Percentiles rank a stretch among this genome's conserved stretches.
phyloP scores from a whole-genome alignment of 73 alveolate species.

The Paramecium caudatum region DNA sequence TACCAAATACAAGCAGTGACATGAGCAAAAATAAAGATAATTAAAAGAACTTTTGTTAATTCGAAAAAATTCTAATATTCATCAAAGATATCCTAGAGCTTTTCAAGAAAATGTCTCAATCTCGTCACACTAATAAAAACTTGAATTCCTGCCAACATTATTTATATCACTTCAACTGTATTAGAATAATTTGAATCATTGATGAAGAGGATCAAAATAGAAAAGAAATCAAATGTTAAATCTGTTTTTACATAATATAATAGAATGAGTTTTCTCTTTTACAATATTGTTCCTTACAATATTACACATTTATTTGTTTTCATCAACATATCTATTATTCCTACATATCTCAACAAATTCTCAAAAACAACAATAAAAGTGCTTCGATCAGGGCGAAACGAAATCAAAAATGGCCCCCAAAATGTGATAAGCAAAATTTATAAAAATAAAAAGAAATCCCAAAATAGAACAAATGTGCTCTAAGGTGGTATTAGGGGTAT shows the following conservation, averaged over 20 bases:
- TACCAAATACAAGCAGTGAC: constrained; percentile 50
- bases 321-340: constrained; percentile 31
- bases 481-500: constrained; percentile 33
- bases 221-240: constrained; percentile 20
- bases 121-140: neutral
- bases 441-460: constrained; percentile 46
- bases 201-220: neutral
- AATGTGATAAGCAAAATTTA: constrained; percentile 9
- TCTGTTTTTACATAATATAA: constrained; percentile 7
- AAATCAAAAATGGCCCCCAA: constrained; percentile 58
- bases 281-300: constrained; percentile 11
- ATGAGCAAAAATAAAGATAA: constrained; percentile 42
- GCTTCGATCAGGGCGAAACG: neutral
- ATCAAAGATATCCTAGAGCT: constrained; percentile 9
- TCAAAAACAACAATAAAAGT: neutral
- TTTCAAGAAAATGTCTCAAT: constrained; percentile 51
- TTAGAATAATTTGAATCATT: constrained; percentile 21
- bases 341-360: constrained; percentile 6
- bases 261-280: neutral
- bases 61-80: constrained; percentile 38
- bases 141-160: constrained; percentile 1
- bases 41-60: neutral
- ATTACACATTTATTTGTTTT: constrained; percentile 33
- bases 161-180: neutral
- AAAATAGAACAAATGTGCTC: constrained; percentile 29